Base-by-base conservation (phyloP, 495 filamentous ascomycete genomes). In the Xylaria cubensis region DNA sequence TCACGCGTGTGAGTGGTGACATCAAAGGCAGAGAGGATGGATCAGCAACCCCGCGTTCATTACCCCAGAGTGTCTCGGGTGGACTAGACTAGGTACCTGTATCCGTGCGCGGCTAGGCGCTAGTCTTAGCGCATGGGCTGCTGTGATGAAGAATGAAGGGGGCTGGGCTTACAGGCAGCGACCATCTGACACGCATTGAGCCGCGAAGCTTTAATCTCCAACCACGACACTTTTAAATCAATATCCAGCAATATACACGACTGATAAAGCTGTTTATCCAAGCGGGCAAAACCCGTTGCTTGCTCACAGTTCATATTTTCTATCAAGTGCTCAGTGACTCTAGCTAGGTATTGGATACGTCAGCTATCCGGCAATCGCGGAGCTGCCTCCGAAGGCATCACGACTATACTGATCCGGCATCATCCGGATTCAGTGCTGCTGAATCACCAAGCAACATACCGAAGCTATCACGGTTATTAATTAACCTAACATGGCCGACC, bases 181-280 rank as follows among this genome's bases (percentile, higher is more conserved):
- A 21, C 24, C 41, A 19, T 67, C 48, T 29, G 50, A 56, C 48
- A 44, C 65, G 65, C 65, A 67, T 67, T 67, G 65, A 67, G 65
- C 50, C 65, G 65, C 50, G 48, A 67, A n/a, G 50, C 50, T 55
- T 55, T 56, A n/a, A 67, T n/a, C 32, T 56, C 36, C 50, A 42
- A 56, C 50, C 21, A 17, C 17, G 44, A 12, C 34, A 41, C 48
- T 10, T 67, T 12, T 15, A 56, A 67, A 19, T 42, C 50, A 67
- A 56, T 56, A 67, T 67, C 65, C 50, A 55, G 65, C 65, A 67
- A 67, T 67, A 67, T 67, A 56, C 32, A 56, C 64, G n/a, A 56
- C 48, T 42, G 44, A 67, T 42, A 29, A 67, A 13, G 65, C 65
- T 3, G 9, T 65, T 67, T 67, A 67, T 56, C 65, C 65, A 67